Conservation (phyloP, 768 basidiomycete genomes). For the Phanerochaete carnosa region DNA sequence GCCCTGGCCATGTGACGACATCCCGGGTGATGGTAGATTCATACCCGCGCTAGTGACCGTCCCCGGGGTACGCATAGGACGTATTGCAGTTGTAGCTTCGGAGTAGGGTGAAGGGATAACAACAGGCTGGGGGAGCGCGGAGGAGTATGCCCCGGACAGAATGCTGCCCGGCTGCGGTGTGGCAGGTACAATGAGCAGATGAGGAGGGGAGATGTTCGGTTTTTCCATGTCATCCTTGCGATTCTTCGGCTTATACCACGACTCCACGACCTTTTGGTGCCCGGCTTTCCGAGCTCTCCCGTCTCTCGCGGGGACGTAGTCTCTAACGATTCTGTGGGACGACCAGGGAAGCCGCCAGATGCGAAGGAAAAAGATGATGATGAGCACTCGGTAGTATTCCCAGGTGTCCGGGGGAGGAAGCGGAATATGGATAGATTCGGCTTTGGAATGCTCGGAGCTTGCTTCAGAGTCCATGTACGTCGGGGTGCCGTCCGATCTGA, state of each 20-base stretch:
- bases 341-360: constrained; percentile 8
- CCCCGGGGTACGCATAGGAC: constrained; percentile 8
- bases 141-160: neutral
- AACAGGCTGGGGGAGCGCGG: neutral
- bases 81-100: constrained; percentile 9
- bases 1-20: constrained; percentile 12
- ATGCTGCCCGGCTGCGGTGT: constrained; percentile 4
- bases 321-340: constrained; percentile 2
- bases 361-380: neutral
- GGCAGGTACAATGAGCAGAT: constrained; percentile 5
- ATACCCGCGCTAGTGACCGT: constrained; percentile 7
- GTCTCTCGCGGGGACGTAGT: constrained; percentile 11
- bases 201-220: constrained; percentile 1
- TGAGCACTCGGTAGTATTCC: constrained; percentile 8
- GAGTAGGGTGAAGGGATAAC: constrained; percentile 4
- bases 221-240: constrained; percentile 5
- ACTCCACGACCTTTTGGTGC: neutral
- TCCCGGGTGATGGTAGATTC: constrained; percentile 4
- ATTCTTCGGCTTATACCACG: constrained; percentile 9
- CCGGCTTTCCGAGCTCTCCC: constrained; percentile 4
- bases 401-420: constrained; percentile 11
- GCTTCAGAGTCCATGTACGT: constrained; percentile 1
- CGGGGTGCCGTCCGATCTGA: neutral
- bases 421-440: neutral
- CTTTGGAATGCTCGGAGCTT: constrained; percentile 2